phyloP scores from a whole-genome alignment of 116 monocot species.

The Trichopus zeylanicus region DNA sequence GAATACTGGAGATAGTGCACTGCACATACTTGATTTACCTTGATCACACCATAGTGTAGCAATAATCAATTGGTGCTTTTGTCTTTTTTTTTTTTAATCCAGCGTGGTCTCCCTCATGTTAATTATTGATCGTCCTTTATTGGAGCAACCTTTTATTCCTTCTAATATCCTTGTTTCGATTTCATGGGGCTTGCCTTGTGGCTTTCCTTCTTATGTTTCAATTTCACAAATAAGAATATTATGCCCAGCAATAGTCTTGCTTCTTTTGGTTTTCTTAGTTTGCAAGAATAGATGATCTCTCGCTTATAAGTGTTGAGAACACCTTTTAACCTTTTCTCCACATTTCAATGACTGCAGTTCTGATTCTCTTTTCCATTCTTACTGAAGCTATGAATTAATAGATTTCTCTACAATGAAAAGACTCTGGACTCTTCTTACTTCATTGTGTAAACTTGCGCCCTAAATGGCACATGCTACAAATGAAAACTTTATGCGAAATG shows the following conservation, averaged over 20 bases:
- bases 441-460: not conserved
- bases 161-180: not conserved
- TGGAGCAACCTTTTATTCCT: too few species aligned
- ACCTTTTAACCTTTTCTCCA: not conserved
- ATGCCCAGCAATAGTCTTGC: too few species aligned
- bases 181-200: not conserved
- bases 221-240: not conserved
- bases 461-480: not conserved
- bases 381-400: not conserved
- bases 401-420: not conserved
- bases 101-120: too few species aligned
- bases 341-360: not conserved
- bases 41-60: too few species aligned
- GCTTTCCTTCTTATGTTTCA: not conserved
- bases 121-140: not conserved
- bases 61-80: too few species aligned
- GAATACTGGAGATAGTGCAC: too few species aligned
- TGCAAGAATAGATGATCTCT: too few species aligned
- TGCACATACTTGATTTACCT: too few species aligned
- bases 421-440: not conserved
- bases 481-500: not conserved
- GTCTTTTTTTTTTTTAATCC: not conserved
- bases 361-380: not conserved
- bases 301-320: not conserved
- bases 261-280: not conserved